Base-by-base conservation (phyloP, 352 stramenopile genomes). In the Blastocystis sp. region DNA sequence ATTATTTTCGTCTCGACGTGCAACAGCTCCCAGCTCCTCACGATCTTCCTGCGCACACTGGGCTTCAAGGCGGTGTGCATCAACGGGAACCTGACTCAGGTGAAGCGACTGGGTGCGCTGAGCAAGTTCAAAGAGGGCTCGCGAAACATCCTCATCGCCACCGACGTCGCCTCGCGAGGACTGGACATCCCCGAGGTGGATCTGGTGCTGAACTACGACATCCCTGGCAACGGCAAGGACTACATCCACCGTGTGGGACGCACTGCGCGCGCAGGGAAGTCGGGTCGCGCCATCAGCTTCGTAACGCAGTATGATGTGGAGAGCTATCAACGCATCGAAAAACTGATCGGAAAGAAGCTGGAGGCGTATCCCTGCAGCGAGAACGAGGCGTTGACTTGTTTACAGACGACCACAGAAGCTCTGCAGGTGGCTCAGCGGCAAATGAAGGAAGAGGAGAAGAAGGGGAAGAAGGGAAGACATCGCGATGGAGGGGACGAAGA, bases 301-400 rank as follows among this genome's bases (percentile, higher is more conserved):
- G 97, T 99, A 2, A 99, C 97, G 59, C 97, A 99, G 92, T 96
- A 98, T 92, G 97, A 98, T 91, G 95, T 98, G 0, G 96, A 99
- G 93, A 92, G 98, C 39, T 98, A 98, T 92, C 96, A 99, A 91
- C 93, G 96, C 47, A 95, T 98, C 63, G 95, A 98, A 90, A 93
- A 96, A 79, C 90, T 96, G 69, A 91, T 97, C 15, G 93, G 92
- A 50, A 94, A 94, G 39, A 95, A 96, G 89, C 91, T 97, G 8
- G 90, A 93, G 26, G 93, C 93, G 87, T 95, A 92, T 91, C 43
- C 63, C 26, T 26, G 9, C 20, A 63, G 68, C 7, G 61, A 90
- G 34, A 77, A 68, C 5, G 68, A 37, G 47, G 75, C 90, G 23
- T 90, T 99, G 45, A 93, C 98, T 7, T 93, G 98, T 82, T 94